Evolutionary conservation across 352 stramenopile genomes (phyloP).

Genomic region (Lagenidium giganteum): DNA sequence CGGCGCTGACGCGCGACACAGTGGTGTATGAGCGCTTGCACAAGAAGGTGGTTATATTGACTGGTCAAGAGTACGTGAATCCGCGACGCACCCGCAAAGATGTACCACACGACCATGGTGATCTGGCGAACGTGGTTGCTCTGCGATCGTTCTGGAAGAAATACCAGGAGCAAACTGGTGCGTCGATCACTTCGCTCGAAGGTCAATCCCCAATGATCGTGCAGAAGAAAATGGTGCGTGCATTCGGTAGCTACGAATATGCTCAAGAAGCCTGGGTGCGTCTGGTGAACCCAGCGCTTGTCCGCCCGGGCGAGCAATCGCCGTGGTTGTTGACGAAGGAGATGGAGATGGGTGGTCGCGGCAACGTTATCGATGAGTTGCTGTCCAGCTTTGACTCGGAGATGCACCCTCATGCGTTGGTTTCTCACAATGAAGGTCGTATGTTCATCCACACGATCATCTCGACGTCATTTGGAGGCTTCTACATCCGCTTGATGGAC

Average conservation of each 20-base stretch:
- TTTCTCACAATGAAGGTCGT: too few relatives aligned
- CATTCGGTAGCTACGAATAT: constrained; percentile 85
- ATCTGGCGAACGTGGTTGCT: constrained; percentile 49
- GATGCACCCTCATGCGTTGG: too few relatives aligned
- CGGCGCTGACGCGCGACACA: constrained; percentile 58
- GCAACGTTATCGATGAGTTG: constrained; percentile 73
- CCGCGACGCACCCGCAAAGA: constrained; percentile 52
- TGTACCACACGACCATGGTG: constrained; percentile 44
- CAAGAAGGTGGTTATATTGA: constrained; percentile 53
- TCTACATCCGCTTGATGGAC: constrained; percentile 84
- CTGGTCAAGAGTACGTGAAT: constrained; percentile 73
- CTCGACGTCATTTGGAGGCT: constrained; percentile 79
- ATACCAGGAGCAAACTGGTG: constrained; percentile 67
- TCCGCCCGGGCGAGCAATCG: constrained; percentile 63
- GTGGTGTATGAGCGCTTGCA: constrained; percentile 67
- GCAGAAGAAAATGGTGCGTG: constrained; percentile 85
- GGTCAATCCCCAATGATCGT: constrained; percentile 44
- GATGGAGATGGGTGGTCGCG: constrained; percentile 70
- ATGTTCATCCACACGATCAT: constrained; percentile 79
- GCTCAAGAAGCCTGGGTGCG: constrained; percentile 82
- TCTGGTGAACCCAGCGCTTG: constrained; percentile 69
- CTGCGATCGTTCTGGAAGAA: constrained; percentile 67
- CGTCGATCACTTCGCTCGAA: constrained; percentile 49
- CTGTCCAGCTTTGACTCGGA: constrained; percentile 54
- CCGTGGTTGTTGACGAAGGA: constrained; percentile 75